These are phyloP conservation scores for Gautieria morchelliformis DNA, from an alignment of 768 basidiomycete genomes.

Conservation along the genomic window DNA sequence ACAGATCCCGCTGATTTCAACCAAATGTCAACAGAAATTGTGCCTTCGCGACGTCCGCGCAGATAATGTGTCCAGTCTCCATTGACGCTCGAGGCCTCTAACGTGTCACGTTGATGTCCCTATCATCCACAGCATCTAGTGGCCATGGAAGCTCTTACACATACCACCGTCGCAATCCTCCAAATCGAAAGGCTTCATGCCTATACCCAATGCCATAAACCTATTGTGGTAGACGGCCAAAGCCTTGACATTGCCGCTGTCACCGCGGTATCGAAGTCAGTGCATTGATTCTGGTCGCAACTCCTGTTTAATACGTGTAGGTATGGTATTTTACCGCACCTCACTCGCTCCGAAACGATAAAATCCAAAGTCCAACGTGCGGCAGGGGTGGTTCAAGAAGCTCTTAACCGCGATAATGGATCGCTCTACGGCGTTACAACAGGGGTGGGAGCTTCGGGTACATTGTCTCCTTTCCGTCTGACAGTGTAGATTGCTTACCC, in stretches of 20 bases:
- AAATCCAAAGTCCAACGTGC: not conserved
- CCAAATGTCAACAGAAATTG: too few species aligned
- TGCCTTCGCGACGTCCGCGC: too few species aligned
- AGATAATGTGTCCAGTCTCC: too few species aligned
- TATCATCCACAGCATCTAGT: too few species aligned
- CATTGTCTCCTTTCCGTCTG: not conserved
- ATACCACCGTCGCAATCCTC: not conserved
- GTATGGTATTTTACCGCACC: not conserved
- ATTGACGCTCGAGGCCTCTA: too few species aligned
- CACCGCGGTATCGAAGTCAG: not conserved
- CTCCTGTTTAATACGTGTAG: not conserved
- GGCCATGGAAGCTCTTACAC: not conserved
- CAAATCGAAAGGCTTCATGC: not conserved
- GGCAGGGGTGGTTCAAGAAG: not conserved
- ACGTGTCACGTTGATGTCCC: too few species aligned
- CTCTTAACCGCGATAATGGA: not conserved
- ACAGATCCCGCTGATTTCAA: too few species aligned
- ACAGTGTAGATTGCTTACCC: not conserved
- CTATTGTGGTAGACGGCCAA: not conserved
- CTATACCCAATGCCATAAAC: not conserved
- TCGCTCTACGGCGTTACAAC: slow-evolving; percentile 8
- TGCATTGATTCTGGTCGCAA: not conserved
- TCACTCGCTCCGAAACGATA: not conserved
- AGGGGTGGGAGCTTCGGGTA: slow-evolving; percentile 6
- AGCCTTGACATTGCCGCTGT: not conserved